A percentile compares a stretch with the other conserved stretches of the same genome.
Evolutionary conservation across 495 filamentous ascomycete species (phyloP).

Genomic region (Trichoderma asperelloides): DNA sequence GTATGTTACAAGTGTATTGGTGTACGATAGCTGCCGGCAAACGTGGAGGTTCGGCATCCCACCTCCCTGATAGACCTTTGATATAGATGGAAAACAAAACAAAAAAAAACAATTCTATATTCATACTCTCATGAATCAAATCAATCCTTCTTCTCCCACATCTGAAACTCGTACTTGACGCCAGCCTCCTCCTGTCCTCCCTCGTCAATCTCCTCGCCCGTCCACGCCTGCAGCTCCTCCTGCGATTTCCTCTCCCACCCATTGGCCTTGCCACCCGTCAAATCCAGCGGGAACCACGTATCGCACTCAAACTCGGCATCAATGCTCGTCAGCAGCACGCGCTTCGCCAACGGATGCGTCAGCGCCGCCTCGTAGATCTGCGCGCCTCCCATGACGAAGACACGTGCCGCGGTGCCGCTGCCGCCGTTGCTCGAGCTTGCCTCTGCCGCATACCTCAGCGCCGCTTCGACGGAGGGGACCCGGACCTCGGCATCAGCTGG

Average conservation of each 20-base stretch:
- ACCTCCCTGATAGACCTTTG: not conserved
- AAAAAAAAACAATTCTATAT: not conserved
- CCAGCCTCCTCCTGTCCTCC: conserved; percentile 47
- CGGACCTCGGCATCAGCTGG: conserved; percentile 18
- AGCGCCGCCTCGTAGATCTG: conserved; percentile 73
- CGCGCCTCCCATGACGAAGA: conserved; percentile 85
- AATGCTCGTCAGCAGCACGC: conserved; percentile 58
- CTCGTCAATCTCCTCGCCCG: conserved; percentile 47
- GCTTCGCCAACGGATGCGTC: conserved; percentile 32
- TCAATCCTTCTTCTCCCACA: conserved; percentile 44
- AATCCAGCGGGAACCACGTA: conserved; percentile 66
- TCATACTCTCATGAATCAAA: not conserved
- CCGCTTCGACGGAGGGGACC: conserved; percentile 46
- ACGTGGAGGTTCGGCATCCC: not conserved
- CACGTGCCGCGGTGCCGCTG: too few species aligned
- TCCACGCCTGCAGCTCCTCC: conserved; percentile 45
- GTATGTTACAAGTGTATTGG: not conserved
- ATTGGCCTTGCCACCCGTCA: conserved; percentile 27
- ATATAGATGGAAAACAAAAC: not conserved
- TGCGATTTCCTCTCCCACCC: conserved; percentile 41
- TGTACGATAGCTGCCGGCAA: not conserved
- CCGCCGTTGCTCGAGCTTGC: conserved; percentile 28
- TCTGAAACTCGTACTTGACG: conserved; percentile 54
- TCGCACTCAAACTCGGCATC: conserved; percentile 72
- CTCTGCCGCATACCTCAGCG: conserved; percentile 33